Conservation (phyloP, 106 monocot species). For the Acanthochlamys bracteata region DNA sequence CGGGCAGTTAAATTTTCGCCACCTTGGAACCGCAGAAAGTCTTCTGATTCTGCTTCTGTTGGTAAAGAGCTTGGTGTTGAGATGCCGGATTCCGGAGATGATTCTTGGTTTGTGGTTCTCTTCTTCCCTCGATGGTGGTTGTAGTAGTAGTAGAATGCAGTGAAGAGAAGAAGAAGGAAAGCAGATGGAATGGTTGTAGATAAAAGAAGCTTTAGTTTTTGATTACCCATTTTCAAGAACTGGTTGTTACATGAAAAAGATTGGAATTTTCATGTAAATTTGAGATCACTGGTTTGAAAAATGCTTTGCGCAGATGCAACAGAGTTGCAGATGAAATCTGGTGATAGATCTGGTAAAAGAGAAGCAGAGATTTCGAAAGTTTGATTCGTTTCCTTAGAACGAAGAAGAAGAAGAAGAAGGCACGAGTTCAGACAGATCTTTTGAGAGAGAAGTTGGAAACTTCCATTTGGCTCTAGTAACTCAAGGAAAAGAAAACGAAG, state of each 20-base stretch:
- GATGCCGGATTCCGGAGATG: slow-evolving; percentile 1
- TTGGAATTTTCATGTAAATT: not conserved
- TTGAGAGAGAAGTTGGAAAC: not conserved
- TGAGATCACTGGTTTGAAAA: not conserved
- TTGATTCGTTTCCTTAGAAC: not conserved
- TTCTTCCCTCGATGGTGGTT: not conserved
- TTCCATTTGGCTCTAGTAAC: not conserved
- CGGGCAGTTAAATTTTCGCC: slow-evolving; percentile 54
- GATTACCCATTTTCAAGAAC: not conserved
- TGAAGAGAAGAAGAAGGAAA: slow-evolving; percentile 14
- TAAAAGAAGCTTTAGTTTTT: not conserved
- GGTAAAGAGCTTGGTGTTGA: not conserved
- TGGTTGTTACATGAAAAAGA: not conserved
- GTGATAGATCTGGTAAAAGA: not conserved
- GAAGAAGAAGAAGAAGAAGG: not conserved
- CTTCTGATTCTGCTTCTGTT: slow-evolving; percentile 36
- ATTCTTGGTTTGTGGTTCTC: not conserved
- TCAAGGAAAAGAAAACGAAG: no score
- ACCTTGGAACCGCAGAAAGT: slow-evolving; percentile 52
- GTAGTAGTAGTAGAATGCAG: slow-evolving; percentile 11
- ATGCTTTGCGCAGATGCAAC: not conserved
- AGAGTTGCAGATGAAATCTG: not conserved
- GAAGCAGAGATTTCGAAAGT: not conserved
- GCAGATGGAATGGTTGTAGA: not conserved
- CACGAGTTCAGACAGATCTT: not conserved